These are phyloP conservation scores for Geranomyces michiganensis DNA, from an alignment of 192 early-diverging fungal genomes.

Conservation along the genomic window DNA sequence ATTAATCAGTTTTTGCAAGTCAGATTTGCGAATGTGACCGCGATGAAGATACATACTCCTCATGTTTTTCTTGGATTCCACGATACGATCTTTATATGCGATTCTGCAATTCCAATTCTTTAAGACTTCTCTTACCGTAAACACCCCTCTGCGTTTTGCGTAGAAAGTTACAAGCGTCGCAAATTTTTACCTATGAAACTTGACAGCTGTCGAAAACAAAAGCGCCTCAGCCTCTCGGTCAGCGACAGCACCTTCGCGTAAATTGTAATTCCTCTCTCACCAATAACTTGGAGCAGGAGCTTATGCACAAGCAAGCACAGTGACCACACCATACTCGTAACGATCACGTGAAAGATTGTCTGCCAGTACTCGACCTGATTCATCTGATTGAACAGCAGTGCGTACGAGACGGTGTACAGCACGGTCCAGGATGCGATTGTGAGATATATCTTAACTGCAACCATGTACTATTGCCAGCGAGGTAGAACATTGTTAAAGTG, in stretches of 20 bases:
- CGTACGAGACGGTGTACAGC: conserved; percentile 23
- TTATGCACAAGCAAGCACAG: conserved; percentile 34
- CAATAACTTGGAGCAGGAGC: conserved; percentile 34
- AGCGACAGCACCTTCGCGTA: too few relatives aligned
- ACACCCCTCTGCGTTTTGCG: not conserved
- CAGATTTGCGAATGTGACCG: not conserved
- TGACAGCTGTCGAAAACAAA: conserved; percentile 29
- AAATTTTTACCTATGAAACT: conserved; percentile 27
- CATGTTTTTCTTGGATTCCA: conserved; percentile 27
- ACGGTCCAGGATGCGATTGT: conserved; percentile 33
- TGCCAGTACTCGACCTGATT: conserved; percentile 25
- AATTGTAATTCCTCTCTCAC: conserved; percentile 1
- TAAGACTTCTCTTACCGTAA: not conserved
- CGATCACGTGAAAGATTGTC: conserved; percentile 25
- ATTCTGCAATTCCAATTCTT: not conserved
- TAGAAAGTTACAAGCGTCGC: not conserved
- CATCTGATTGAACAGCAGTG: conserved; percentile 33
- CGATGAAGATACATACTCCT: conserved; percentile 6
- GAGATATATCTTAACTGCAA: conserved; percentile 30
- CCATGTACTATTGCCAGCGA: conserved; percentile 30
- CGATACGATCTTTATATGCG: conserved; percentile 35
- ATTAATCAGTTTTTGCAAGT: not conserved
- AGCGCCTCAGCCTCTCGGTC: not conserved
- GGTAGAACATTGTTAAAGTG: not conserved
- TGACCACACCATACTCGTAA: conserved; percentile 29